Base-by-base conservation (phyloP, 345 rosid genomes). In the Acer yangbiense region DNA sequence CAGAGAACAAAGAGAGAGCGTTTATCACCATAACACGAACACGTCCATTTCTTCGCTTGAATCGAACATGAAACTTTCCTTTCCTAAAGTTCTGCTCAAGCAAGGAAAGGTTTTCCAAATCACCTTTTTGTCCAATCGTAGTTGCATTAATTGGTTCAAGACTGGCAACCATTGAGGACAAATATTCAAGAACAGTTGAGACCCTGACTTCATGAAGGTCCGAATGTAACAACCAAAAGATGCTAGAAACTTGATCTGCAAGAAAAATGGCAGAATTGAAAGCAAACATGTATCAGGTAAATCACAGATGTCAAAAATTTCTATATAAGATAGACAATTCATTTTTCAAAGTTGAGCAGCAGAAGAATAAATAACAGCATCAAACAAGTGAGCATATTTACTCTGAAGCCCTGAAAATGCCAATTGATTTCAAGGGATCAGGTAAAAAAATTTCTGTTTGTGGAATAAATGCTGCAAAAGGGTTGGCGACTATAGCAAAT, bases 21-120 rank as follows among this genome's bases (percentile, higher is more conserved):
- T 64, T 64, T 71, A 50, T 72, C 77, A 92, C 98, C 98, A 89
- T 85, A 70, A 87, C 82, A 66, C 93, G 87, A 55, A 96, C 88
- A 1, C 98, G 93, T 57, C 98, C 98, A 85, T 96, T 96, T 65
- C 97, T 88, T 77, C 90, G 91, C 86, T 96, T 96, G 74, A 92
- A 83, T 63, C 93, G 87, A 68, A 85, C 90, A 81, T 86, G 87
- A 54, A 94, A 82, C 85, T 84, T 88, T 79, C 93, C 98, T 77
- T 77, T 87, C 75, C 89, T 85, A 16, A 82, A 80, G 77, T 85
- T 87, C 62, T 84, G 88, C 82, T 90, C 89, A 68, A 76, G 78
- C 80, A 74, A 79, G 71, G 89, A 82, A 65, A 88, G 57, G 58
- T 54, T 87, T 78, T 85, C 91, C 74, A 82, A 77, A 81, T 90